Evolutionary conservation across 1,284 basidiomycete species (phyloP).

Genomic region (Grifola frondosa): DNA sequence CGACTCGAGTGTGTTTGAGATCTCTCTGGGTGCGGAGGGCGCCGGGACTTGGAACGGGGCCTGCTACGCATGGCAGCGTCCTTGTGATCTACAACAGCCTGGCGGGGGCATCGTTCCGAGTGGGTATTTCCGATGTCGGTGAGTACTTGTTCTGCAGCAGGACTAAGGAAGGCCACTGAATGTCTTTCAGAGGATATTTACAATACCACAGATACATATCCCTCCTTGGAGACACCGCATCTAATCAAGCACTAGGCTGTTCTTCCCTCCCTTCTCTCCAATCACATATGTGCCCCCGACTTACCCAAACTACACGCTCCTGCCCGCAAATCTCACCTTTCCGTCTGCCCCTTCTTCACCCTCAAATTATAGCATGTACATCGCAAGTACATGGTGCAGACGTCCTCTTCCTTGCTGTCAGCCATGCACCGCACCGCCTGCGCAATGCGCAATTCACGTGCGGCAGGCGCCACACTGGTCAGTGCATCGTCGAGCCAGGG

Average conservation of each 20-base stretch:
- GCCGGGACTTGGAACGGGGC: conserved; percentile 56
- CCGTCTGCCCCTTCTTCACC: conserved; percentile 38
- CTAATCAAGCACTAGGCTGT: conserved; percentile 73
- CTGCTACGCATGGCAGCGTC: conserved; percentile 44
- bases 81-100: conserved; percentile 45
- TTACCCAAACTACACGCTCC: conserved; percentile 83
- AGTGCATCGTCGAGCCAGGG: conserved; percentile 33
- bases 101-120: conserved; percentile 48
- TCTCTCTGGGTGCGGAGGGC: conserved; percentile 47
- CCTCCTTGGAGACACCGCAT: conserved; percentile 77
- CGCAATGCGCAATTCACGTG: conserved; percentile 44
- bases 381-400: no score
- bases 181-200: no score
- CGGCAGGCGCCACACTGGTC: conserved; percentile 17
- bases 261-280: conserved; percentile 55
- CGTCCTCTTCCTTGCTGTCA: conserved; percentile 38
- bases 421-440: conserved; percentile 62
- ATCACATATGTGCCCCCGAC: conserved; percentile 40
- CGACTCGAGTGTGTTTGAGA: conserved; percentile 49
- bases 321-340: conserved; percentile 52
- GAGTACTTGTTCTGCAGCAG: conserved; percentile 25
- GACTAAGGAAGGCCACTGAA: no score
- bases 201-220: no score
- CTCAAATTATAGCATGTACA: conserved; percentile 54
- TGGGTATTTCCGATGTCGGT: conserved; percentile 58